Evolutionary conservation across 768 basidiomycete species (phyloP).

Genomic region (Boletus huronensis): DNA sequence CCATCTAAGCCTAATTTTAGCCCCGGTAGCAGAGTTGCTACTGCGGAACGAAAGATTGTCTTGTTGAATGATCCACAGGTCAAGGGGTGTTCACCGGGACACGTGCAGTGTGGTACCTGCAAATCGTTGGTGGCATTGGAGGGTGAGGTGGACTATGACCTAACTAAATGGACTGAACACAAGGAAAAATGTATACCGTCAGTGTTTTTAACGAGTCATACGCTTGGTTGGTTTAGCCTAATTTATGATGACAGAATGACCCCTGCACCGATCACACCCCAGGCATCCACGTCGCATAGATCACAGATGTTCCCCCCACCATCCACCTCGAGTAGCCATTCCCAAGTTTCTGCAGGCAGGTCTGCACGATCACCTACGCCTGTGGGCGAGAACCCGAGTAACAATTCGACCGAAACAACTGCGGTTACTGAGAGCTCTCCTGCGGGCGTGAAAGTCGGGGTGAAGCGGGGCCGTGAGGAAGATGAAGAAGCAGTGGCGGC

Average conservation of each 20-base stretch:
- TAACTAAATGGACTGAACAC: slow-evolving; percentile 61
- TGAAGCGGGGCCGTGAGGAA: slow-evolving; percentile 51
- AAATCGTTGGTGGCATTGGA: slow-evolving; percentile 41
- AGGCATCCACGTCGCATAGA: slow-evolving; percentile 11
- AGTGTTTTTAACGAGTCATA: slow-evolving; percentile 12
- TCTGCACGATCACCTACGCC: slow-evolving; percentile 15
- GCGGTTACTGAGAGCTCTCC: slow-evolving; percentile 29
- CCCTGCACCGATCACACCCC: slow-evolving; percentile 22
- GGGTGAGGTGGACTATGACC: slow-evolving; percentile 54
- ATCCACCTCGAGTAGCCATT: slow-evolving; percentile 16
- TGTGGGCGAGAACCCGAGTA: slow-evolving; percentile 19
- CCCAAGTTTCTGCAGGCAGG: slow-evolving; percentile 13
- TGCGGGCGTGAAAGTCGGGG: slow-evolving; percentile 25
- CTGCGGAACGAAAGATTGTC: slow-evolving; percentile 57
- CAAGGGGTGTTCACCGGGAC: slow-evolving; percentile 41
- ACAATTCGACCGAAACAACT: slow-evolving; percentile 38
- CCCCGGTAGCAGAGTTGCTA: slow-evolving; percentile 57
- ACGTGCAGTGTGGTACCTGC: slow-evolving; percentile 54
- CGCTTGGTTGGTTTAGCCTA: background rate
- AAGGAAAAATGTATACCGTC: slow-evolving; percentile 48
- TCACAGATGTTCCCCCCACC: slow-evolving; percentile 15
- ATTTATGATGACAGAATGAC: slow-evolving; percentile 13
- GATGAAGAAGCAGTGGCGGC: slow-evolving; percentile 31
- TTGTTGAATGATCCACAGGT: slow-evolving; percentile 65
- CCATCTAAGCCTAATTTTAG: slow-evolving; percentile 31